These are phyloP conservation scores for Paraphoma sp. DNA, from an alignment of 2,329 filamentous ascomycete genomes.

Conservation along the genomic window DNA sequence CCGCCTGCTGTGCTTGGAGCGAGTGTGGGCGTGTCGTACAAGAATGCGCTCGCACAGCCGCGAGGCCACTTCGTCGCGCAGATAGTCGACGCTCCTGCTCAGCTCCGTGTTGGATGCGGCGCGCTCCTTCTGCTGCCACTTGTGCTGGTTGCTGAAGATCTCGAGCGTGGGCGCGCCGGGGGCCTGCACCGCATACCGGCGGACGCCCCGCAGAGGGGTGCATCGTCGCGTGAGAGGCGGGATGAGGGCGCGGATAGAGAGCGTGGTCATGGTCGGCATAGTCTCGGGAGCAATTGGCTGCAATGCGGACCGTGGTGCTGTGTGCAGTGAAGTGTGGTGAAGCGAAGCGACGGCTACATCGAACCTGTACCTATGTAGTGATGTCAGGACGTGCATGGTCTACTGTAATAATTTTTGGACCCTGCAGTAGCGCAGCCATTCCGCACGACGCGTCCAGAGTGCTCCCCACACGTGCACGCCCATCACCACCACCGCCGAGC, in stretches of 20 bases:
- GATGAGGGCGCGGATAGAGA: constrained; percentile 45
- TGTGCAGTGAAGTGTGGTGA: background rate
- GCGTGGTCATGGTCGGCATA: constrained; percentile 44
- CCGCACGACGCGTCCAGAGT: background rate
- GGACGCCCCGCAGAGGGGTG: constrained; percentile 29
- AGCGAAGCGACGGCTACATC: background rate
- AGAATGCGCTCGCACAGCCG: constrained; percentile 86
- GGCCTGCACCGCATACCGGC: constrained; percentile 78
- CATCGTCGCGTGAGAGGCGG: constrained; percentile 38
- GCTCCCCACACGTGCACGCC: constrained; percentile 8
- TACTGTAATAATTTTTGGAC: background rate
- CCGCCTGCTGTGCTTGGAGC: background rate
- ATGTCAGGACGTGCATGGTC: constrained; percentile 2
- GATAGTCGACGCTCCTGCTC: constrained; percentile 85
- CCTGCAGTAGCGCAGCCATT: background rate
- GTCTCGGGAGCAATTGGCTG: too few species aligned
- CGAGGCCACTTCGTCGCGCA: constrained; percentile 89
- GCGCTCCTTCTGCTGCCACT: constrained; percentile 91
- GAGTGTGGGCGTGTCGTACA: constrained; percentile 52
- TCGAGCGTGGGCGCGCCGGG: constrained; percentile 80
- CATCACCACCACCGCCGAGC: constrained; percentile 9
- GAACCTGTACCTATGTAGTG: background rate
- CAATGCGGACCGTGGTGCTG: too few species aligned
- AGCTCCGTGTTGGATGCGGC: constrained; percentile 73
- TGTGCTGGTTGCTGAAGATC: constrained; percentile 87